phyloP scores from a whole-genome alignment of 2,329 filamentous ascomycete species.

The Calonectria crousiana region DNA sequence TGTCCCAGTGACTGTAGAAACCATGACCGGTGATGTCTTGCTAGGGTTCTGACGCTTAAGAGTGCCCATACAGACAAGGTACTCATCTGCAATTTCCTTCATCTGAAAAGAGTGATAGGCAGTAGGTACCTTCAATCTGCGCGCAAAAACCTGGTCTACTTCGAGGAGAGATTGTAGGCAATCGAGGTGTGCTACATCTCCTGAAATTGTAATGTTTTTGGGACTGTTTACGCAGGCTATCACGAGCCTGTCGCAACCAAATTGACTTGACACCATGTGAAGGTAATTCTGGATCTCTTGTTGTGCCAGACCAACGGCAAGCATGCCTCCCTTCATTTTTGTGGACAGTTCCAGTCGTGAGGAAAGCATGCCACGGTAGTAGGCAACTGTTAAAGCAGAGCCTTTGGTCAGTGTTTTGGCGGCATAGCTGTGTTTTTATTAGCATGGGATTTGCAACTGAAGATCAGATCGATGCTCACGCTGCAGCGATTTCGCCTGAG shows the following conservation, averaged over 20 bases:
- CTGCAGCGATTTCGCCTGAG: conserved; percentile 55
- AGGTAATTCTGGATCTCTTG: conserved; percentile 39
- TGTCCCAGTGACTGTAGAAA: not conserved
- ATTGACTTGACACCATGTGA: not conserved
- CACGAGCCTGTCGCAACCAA: not conserved
- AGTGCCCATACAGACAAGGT: not conserved
- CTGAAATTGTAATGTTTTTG: conserved; percentile 28
- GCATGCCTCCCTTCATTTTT: conserved; percentile 45
- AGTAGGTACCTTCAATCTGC: conserved; percentile 54
- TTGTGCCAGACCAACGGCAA: conserved; percentile 45
- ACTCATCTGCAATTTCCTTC: conserved; percentile 29
- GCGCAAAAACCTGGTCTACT: conserved; percentile 17
- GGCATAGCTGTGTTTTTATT: conserved; percentile 21
- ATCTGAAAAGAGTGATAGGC: conserved; percentile 66
- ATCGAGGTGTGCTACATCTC: conserved; percentile 22
- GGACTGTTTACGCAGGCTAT: conserved; percentile 34
- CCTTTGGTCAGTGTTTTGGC: conserved; percentile 42
- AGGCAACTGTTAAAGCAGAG: conserved; percentile 50
- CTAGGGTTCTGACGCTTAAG: not conserved
- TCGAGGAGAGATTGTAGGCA: conserved; percentile 13
- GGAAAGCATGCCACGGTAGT: conserved; percentile 47
- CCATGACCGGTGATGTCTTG: not conserved
- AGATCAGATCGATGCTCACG: conserved; percentile 42
- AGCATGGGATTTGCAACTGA: not conserved
- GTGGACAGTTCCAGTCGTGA: conserved; percentile 6